These are phyloP conservation scores for Fomitopsis schrenkii DNA, from an alignment of 1,284 basidiomycete species.

Conservation along the genomic window DNA sequence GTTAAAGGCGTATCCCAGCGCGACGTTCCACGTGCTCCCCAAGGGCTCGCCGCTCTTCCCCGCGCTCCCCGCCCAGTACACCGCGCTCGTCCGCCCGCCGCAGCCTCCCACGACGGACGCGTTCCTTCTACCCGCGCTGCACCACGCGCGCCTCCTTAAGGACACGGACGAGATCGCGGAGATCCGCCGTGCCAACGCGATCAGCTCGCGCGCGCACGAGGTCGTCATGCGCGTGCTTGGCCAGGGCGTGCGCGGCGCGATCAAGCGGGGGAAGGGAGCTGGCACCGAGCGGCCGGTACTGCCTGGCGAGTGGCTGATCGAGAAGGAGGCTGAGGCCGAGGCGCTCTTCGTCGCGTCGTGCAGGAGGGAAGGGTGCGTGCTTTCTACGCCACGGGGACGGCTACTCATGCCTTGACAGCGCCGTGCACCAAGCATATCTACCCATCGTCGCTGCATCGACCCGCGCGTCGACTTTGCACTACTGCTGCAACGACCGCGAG, in stretches of 20 bases:
- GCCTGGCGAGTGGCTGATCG: constrained; percentile 79
- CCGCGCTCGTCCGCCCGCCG: constrained; percentile 33
- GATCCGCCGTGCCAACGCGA: constrained; percentile 76
- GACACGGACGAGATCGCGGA: constrained; percentile 67
- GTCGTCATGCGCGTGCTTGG: constrained; percentile 89
- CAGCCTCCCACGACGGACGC: constrained; percentile 42
- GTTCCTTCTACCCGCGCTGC: constrained; percentile 72
- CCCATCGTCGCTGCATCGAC: constrained; percentile 86
- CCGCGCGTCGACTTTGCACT: constrained; percentile 84
- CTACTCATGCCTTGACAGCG: constrained; percentile 35
- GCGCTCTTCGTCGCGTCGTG: constrained; percentile 88
- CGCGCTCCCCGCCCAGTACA: constrained; percentile 36
- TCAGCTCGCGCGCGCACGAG: constrained; percentile 86
- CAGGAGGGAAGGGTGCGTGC: constrained; percentile 71
- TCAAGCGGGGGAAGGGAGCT: constrained; percentile 40
- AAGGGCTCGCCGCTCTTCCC: constrained; percentile 54
- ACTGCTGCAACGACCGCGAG: constrained; percentile 81
- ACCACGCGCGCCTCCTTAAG: constrained; percentile 76
- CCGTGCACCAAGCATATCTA: constrained; percentile 85
- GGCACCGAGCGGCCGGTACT: constrained; percentile 53
- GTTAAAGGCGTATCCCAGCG: constrained; percentile 54
- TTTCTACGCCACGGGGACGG: neutral
- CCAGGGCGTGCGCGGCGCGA: constrained; percentile 56
- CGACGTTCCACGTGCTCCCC: constrained; percentile 63
- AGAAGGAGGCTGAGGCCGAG: constrained; percentile 88